Base-by-base conservation (phyloP, 768 basidiomycete genomes). In the Galerina sulciceps region DNA sequence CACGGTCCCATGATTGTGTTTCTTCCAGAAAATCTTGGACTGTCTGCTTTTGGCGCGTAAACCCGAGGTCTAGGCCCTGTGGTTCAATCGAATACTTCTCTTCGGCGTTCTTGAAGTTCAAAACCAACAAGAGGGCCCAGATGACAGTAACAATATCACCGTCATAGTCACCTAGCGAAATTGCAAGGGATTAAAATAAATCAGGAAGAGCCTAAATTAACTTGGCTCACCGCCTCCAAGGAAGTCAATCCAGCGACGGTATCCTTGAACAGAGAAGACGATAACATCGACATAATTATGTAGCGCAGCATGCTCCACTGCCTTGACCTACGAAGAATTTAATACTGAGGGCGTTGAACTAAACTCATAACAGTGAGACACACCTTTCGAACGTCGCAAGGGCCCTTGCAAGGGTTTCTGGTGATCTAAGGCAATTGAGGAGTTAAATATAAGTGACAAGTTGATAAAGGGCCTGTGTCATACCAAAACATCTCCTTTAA, bases 341-440 rank as follows among this genome's bases (percentile, higher is more conserved):
- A 13, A 45, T 36, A 11, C 9, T 23, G 10, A 44, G 2, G 13
- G 5, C 54, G 11, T 20, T 20, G 4, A 11, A 35, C 9, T 42
- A 36, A 6, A 48, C 4, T 42, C 20, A n/a, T 13, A 38, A 49
- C 17, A 15, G 17, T 35, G 9, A 20, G 13, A 34, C 69, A 47
- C 64, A 86, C 87, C 76, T 86, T 89, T 58, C 85, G 84, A 0
- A 83, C 76, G 67, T 90, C 89, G 0, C 81, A 84, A 4, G 87
- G 86, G 1, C 88, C 69, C 60, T 88, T 89, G 69, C 88, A 89
- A 4, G 89, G 89, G 65, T 85, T 80, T 20, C 88, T 72, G 4
- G 83, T 84, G 13, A 89, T 71, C 67, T 70, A 52, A n/a, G 26
- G 17, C 15, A 42, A 8, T 15, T 18, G 17, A 41, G 13, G 40